Base-by-base conservation (phyloP, 2,329 filamentous ascomycete species). In the Bipolaris sorokiniana region DNA sequence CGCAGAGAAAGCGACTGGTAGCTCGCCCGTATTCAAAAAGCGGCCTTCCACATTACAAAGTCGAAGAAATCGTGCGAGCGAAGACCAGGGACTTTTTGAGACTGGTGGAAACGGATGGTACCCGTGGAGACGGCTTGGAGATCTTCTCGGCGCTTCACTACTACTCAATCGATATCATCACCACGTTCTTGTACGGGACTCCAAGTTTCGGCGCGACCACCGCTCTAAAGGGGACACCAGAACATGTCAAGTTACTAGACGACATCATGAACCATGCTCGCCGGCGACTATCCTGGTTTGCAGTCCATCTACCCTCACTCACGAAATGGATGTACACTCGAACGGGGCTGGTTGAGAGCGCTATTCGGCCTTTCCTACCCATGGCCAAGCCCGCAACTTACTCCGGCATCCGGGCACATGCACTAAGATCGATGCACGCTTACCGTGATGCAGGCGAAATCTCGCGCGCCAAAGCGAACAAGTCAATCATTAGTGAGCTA, bases 11-110 rank as follows among this genome's bases (percentile, higher is more conserved):
- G 72, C 85, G 84, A 61, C 56, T 84, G 0, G 54, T 85, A 23
- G 78, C 80, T 3, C 80, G 84, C 56, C 79, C 80, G 0, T 86
- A 86, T 54, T 80, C 83, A 1, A 86, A 86, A 54, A 69, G 70
- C 2, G 59, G 58, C 3, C 67, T 79, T 48, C 71, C 83, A 1
- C 67, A 67, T 0, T 81, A 82, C 50, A 45, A 51, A 10, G 76
- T 76, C 0, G 66, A 58, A 11, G 13, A 10, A 1, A 51, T 56
- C 38, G 48, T 58, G 18, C 15, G 31, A 10, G 15, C 47, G 7
- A 59, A 59, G 16, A 75, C 7, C 83, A 4, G 47, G 48, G 23
- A 75, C 9, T 84, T 76, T 54, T 53, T 84, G 52, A 41, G 74
- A 0, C 64, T 83, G 9, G 49, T 84, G 16, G 73, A 80, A 48